Conservation (phyloP, 352 stramenopile species). For the Phytopythium litorale region DNA sequence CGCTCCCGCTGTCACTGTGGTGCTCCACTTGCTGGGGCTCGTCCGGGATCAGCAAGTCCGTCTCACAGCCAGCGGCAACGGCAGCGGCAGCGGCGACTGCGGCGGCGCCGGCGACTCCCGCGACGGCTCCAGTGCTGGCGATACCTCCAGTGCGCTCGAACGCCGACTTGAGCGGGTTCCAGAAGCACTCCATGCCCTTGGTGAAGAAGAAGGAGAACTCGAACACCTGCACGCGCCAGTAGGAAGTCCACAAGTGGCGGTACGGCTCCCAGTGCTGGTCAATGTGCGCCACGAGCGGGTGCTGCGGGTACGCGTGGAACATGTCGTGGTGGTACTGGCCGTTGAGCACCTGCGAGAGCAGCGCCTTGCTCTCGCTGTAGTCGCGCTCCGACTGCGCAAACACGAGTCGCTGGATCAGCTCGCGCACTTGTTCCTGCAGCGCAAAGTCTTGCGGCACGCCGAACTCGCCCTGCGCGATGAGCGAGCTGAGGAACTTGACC, state of each 20-base stretch:
- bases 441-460: conserved; percentile 24
- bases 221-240: conserved; percentile 48
- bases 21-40: conserved; percentile 4
- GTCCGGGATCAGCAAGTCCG: conserved; percentile 2
- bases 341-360: conserved; percentile 37
- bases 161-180: conserved; percentile 51
- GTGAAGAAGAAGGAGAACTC: conserved; percentile 66
- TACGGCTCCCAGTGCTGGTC: conserved; percentile 60
- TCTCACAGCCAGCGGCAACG: conserved; percentile 4
- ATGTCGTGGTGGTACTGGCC: conserved; percentile 9
- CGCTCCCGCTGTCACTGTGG: not conserved
- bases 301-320: conserved; percentile 15
- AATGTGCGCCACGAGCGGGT: conserved; percentile 44
- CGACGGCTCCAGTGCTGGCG: conserved; percentile 4
- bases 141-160: conserved; percentile 35
- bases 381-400: conserved; percentile 47
- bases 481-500: conserved; percentile 55
- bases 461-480: conserved; percentile 41
- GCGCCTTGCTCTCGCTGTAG: conserved; percentile 47
- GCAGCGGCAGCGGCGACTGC: conserved; percentile 3
- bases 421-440: conserved; percentile 38
- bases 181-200: conserved; percentile 59
- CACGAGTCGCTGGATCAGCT: conserved; percentile 58
- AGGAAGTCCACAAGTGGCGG: conserved; percentile 58
- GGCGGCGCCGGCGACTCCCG: not conserved